Conservation (phyloP, 129 eudicot genomes). For the Escallonia rubra region DNA sequence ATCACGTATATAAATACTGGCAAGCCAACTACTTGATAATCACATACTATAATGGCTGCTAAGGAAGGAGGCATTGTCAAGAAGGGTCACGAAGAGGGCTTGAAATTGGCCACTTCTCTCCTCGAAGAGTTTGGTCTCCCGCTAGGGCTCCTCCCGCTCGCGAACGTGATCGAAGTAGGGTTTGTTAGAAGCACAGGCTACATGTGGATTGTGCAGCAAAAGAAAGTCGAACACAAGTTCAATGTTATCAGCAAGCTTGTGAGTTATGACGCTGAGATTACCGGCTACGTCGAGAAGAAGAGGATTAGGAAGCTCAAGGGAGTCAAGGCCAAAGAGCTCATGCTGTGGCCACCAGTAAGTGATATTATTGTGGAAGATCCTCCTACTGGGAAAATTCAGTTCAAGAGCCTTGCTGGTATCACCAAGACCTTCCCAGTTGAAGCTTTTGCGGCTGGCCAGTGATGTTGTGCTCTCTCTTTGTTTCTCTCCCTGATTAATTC, state of each 20-base stretch:
- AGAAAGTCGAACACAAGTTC: slow-evolving; percentile 18
- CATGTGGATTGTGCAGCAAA: slow-evolving; percentile 21
- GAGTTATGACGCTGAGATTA: slow-evolving; percentile 16
- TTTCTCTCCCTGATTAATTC: too few relatives aligned
- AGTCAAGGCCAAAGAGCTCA: slow-evolving; percentile 28
- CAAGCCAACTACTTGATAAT: neutral
- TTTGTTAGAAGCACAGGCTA: slow-evolving; percentile 19
- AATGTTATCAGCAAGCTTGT: slow-evolving; percentile 20
- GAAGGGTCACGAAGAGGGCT: slow-evolving; percentile 27
- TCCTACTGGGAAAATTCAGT: slow-evolving; percentile 23
- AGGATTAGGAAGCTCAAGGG: slow-evolving; percentile 33
- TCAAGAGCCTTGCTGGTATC: slow-evolving; percentile 30
- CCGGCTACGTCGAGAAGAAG: slow-evolving; percentile 16
- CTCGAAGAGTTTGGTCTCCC: slow-evolving; percentile 27
- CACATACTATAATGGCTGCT: slow-evolving; percentile 11
- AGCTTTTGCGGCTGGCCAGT: slow-evolving; percentile 31
- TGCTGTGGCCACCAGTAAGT: slow-evolving; percentile 31
- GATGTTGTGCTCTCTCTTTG: neutral
- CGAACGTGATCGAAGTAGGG: slow-evolving; percentile 22
- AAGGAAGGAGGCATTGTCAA: slow-evolving; percentile 27
- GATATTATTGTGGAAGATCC: slow-evolving; percentile 21
- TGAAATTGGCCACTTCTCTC: slow-evolving; percentile 21
- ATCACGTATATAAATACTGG: neutral
- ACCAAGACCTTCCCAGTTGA: slow-evolving; percentile 25
- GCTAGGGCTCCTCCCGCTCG: slow-evolving; percentile 22